Conservation (phyloP, 768 basidiomycete species). For the Amanita subjunquillea region DNA sequence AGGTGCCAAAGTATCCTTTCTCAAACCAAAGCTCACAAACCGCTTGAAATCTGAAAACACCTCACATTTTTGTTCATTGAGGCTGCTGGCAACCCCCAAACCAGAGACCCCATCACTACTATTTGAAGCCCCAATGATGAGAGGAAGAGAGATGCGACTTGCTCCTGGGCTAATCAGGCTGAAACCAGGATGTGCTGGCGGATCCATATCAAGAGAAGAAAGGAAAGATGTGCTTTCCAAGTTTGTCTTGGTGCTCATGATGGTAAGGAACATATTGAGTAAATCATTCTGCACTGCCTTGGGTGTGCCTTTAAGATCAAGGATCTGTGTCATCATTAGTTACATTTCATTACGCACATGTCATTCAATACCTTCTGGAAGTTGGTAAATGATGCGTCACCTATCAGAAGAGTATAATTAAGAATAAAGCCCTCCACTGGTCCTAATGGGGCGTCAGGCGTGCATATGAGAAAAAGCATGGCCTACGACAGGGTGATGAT, state of each 20-base stretch:
- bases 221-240: conserved; percentile 89
- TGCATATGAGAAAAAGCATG: background rate
- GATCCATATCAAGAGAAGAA: conserved; percentile 93
- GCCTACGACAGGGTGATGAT: conserved; percentile 88
- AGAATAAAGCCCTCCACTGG: conserved; percentile 86
- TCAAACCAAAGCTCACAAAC: conserved; percentile 81
- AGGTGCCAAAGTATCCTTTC: conserved; percentile 45
- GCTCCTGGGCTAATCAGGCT: conserved; percentile 56
- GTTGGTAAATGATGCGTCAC: conserved; percentile 60
- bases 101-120: conserved; percentile 41
- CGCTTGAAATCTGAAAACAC: conserved; percentile 85
- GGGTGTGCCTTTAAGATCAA: conserved; percentile 90
- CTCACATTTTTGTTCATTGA: conserved; percentile 51
- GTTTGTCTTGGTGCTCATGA: conserved; percentile 87
- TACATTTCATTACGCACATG: background rate
- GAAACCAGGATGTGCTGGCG: conserved; percentile 39
- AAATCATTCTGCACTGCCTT: conserved; percentile 81
- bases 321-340: conserved; percentile 41
- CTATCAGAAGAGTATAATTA: conserved; percentile 91
- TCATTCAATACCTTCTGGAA: conserved; percentile 77
- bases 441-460: conserved; percentile 37
- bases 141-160: conserved; percentile 48
- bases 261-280: conserved; percentile 83
- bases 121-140: conserved; percentile 11
- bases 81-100: conserved; percentile 20